Conservation (phyloP, 1,139 yeast species). For the Sugiyamaella xylanicola region DNA sequence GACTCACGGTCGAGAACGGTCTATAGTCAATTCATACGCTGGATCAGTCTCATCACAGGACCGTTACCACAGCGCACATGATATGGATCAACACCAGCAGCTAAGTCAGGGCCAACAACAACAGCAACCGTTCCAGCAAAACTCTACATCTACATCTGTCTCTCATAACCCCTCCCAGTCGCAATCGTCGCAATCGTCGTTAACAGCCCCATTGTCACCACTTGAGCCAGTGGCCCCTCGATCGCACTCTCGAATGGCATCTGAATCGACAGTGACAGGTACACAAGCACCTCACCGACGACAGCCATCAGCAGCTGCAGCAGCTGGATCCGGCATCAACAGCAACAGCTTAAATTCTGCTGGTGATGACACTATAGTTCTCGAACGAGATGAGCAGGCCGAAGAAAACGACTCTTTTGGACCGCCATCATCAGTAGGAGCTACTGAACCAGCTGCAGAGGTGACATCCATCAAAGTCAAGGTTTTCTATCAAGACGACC, state of each 20-base stretch:
- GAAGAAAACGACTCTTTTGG: background rate
- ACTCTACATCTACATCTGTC: conserved; percentile 17
- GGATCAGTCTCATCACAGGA: background rate
- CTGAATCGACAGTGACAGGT: conserved; percentile 29
- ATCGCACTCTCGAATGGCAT: conserved; percentile 27
- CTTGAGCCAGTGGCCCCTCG: conserved; percentile 2
- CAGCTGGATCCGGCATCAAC: background rate
- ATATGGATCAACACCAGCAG: conserved; percentile 42
- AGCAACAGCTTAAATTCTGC: background rate
- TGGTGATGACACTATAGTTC: conserved; percentile 19
- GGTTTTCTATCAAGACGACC: conserved; percentile 86
- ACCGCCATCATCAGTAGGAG: conserved; percentile 2
- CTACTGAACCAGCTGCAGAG: conserved; percentile 5
- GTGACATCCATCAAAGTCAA: conserved; percentile 62
- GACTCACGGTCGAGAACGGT: background rate
- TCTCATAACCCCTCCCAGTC: conserved; percentile 6
- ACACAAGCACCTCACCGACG: conserved; percentile 7
- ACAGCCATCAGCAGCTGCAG: conserved; percentile 16
- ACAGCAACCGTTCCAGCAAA: conserved; percentile 41
- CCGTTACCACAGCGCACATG: conserved; percentile 2
- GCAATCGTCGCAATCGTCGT: conserved; percentile 17
- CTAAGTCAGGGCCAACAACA: conserved; percentile 50
- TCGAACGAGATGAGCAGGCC: background rate
- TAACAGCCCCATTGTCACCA: background rate
- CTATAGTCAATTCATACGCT: background rate